Evolutionary conservation across 306 rosid species (phyloP).

Genomic region (Argentina anserina): DNA sequence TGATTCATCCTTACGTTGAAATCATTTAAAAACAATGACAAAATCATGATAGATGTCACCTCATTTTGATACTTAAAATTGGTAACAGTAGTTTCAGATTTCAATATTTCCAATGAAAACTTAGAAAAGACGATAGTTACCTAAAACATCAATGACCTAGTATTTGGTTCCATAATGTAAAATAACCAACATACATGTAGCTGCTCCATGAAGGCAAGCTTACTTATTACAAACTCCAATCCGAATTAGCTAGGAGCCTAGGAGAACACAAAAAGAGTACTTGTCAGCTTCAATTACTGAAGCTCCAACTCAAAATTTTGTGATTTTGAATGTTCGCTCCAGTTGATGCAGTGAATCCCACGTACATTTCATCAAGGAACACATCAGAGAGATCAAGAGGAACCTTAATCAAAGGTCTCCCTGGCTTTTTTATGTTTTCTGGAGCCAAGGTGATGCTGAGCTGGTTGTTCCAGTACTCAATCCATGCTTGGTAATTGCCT

Average conservation of each 20-base stretch:
- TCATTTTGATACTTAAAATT: no score
- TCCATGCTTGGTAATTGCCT: conserved; percentile 30
- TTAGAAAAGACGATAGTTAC: no score
- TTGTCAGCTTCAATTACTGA: conserved; percentile 13
- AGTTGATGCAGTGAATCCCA: conserved; percentile 33
- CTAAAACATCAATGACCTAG: no score
- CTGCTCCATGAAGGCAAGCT: conserved; percentile 4
- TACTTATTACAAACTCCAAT: neutral
- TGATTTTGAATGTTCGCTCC: conserved; percentile 29
- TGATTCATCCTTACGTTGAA: no score
- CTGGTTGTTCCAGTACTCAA: conserved; percentile 24
- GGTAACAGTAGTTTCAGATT: no score
- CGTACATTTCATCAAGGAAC: conserved; percentile 33
- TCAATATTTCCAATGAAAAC: no score
- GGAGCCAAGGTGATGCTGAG: conserved; percentile 36
- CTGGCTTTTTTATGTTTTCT: conserved; percentile 23
- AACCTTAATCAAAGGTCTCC: conserved; percentile 16
- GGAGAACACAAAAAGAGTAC: neutral
- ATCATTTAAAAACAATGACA: no score
- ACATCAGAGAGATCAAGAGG: conserved; percentile 26
- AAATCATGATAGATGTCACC: no score
- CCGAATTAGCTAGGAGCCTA: neutral
- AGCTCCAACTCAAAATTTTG: conserved; percentile 31
- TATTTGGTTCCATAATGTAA: neutral
- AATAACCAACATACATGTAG: neutral